Evolutionary conservation across 306 rosid genomes (phyloP).

Genomic region (Cicer cuneatum): DNA sequence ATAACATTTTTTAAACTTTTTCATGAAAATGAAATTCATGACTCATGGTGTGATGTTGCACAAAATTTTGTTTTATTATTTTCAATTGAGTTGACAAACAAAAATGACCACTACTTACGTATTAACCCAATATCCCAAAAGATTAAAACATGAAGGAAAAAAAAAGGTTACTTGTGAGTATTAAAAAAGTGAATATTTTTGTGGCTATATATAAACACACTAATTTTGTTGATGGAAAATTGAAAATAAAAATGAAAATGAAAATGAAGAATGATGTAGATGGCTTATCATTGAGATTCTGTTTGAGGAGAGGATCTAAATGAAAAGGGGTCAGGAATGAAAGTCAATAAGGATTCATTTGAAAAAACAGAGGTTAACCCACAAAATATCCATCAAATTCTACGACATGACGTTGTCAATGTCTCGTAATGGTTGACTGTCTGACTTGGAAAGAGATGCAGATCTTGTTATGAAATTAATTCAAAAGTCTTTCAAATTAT

Average conservation of each 20-base stretch:
- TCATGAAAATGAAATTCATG: background rate
- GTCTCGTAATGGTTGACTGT: conserved; percentile 34
- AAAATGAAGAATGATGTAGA: conserved; percentile 43
- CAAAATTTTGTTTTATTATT: conserved; percentile 1
- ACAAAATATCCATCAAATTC: conserved; percentile 37
- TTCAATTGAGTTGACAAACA: conserved; percentile 14
- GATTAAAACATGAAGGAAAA: background rate
- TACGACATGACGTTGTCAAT: conserved; percentile 47
- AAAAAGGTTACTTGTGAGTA: background rate
- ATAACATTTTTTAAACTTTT: background rate
- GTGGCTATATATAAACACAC: background rate
- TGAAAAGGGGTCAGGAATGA: conserved; percentile 48
- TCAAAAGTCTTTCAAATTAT: background rate
- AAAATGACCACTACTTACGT: conserved; percentile 12
- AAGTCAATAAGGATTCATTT: conserved; percentile 69
- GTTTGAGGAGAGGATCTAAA: conserved; percentile 67
- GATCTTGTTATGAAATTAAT: background rate
- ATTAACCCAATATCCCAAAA: background rate
- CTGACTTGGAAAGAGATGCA: background rate
- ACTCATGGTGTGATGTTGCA: background rate
- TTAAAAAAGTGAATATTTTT: background rate
- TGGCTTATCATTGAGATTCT: conserved; percentile 66
- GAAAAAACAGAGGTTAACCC: conserved; percentile 33
- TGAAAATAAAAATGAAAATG: background rate
- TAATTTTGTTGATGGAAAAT: background rate